phyloP scores from a whole-genome alignment of 192 early-diverging fungal species.

The Gorgonomyces haynaldii region DNA sequence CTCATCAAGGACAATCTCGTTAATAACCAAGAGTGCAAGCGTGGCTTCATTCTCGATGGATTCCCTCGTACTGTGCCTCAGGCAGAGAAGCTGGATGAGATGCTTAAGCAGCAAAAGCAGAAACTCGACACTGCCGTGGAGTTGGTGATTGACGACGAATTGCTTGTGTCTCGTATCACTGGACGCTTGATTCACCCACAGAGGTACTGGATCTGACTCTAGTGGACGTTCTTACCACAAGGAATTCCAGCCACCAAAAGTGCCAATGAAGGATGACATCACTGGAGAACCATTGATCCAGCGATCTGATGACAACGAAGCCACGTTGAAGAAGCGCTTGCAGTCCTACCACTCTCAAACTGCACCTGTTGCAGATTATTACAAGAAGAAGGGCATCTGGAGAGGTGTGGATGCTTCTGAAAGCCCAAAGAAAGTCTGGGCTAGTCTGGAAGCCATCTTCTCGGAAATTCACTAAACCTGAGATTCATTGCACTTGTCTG shows the following conservation, averaged over 20 bases:
- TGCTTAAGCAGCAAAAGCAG: constrained; percentile 70
- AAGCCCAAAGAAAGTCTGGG: constrained; percentile 80
- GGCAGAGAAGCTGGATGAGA: constrained; percentile 95
- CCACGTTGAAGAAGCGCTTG: constrained; percentile 84
- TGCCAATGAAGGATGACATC: constrained; percentile 77
- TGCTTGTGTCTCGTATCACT: constrained; percentile 91
- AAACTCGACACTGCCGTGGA: constrained; percentile 87
- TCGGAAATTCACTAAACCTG: constrained; percentile 21
- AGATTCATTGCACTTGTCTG: too few relatives aligned
- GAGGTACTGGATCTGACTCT: constrained; percentile 22
- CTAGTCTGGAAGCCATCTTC: constrained; percentile 81
- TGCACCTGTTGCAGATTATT: constrained; percentile 63
- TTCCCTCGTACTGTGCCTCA: constrained; percentile 98
- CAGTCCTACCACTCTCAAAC: constrained; percentile 54
- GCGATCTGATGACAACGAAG: constrained; percentile 94
- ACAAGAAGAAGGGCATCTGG: constrained; percentile 89
- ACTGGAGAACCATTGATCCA: constrained; percentile 97
- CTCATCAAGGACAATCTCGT: constrained; percentile 96
- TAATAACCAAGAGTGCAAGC: constrained; percentile 87
- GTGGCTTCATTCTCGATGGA: constrained; percentile 98
- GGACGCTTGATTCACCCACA: constrained; percentile 91
- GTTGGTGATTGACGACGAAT: constrained; percentile 82
- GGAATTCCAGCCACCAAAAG: constrained; percentile 93
- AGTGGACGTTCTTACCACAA: constrained; percentile 93
- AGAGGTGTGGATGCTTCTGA: constrained; percentile 85